Percentiles rank a stretch among this genome's conserved stretches.
phyloP scores from a whole-genome alignment of 108 stramenopile species.

The Nitzschia inconspicua region DNA sequence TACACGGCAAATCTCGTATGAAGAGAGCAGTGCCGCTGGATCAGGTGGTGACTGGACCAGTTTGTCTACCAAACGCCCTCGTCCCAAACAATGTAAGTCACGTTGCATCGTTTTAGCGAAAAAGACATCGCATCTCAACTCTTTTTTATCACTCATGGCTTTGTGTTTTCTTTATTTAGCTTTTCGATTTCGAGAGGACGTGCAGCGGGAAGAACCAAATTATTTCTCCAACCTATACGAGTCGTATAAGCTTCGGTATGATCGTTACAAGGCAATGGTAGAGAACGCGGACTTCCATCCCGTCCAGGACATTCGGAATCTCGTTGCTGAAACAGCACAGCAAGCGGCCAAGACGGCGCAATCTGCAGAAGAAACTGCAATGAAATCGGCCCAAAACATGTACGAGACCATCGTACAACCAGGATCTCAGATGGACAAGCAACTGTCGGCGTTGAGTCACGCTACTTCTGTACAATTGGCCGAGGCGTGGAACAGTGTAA shows the following conservation, averaged over 20 bases:
- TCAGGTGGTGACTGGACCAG: conserved; percentile 6
- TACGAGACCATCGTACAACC: conserved; percentile 71
- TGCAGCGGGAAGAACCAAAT: conserved; percentile 50
- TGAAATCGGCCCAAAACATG: conserved; percentile 53
- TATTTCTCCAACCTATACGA: conserved; percentile 83
- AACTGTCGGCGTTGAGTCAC: conserved; percentile 60
- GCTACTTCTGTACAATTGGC: conserved; percentile 62
- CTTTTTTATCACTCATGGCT: conserved; percentile 1
- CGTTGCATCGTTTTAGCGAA: not conserved
- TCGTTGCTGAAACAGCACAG: conserved; percentile 60
- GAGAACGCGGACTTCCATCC: conserved; percentile 57
- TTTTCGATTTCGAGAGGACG: conserved; percentile 62
- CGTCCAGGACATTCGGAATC: conserved; percentile 63
- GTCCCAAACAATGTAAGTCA: conserved; percentile 44
- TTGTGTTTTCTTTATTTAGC: conserved; percentile 11
- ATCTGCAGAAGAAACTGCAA: conserved; percentile 64
- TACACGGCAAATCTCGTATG: not conserved
- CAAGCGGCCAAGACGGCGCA: conserved; percentile 27
- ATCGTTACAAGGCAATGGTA: conserved; percentile 48
- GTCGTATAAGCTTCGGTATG: conserved; percentile 65
- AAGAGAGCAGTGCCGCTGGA: not conserved
- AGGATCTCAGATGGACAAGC: conserved; percentile 70
- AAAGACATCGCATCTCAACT: not conserved
- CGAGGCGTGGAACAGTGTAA: conserved; percentile 79
- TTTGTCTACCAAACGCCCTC: conserved; percentile 5